Evolutionary conservation across 1,139 yeast species (phyloP), one percentile per base, ranked within the genome.

Genomic region (Lodderomyces theae): DNA sequence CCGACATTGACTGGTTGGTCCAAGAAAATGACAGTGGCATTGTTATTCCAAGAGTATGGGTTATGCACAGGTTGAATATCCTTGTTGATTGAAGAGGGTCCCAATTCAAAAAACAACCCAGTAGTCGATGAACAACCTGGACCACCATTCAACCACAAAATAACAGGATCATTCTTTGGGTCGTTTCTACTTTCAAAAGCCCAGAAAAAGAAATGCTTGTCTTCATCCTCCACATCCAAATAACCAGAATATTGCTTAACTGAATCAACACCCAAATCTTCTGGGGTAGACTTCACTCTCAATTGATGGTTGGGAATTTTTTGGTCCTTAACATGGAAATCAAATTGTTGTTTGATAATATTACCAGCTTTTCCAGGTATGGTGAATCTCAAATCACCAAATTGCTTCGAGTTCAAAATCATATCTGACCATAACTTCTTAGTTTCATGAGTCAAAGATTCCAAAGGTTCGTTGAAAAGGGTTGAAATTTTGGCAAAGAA

Each of bases 161-260:
- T 63, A 38, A 69, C 60, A 4, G 72, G 75, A 54, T 70, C 75
- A 38, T 60, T 67, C 45, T 59, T 55, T 10, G 75, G 74, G 56
- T 69, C 73, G 43, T 69, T 69, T 60, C 74, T 63, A 37, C 71
- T 64, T 53, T 69, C 75, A 45, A 69, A 69, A 42, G 66, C 66
- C 68, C 71, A 69, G 51, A 61, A 70, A 51, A 70, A 70, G 48
- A 69, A 69, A 63, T 88, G 96, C 66, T 87, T 88, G 56, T 85
- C 94, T 51, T 82, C 86, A 42, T 83, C 89, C 47, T 78, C 81
- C 40, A 86, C 83, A 59, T 89, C 96, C 57, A 89, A 74, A 63
- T 89, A 89, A 42, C 97, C 97, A 34, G 94, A 78, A 60, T 81
- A 83, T 63, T 88, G 96, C 57, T 83, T 82, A 39, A 83, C 89